Conservation (phyloP, 1,139 yeast species). For the Blastobotrys aristatus region DNA sequence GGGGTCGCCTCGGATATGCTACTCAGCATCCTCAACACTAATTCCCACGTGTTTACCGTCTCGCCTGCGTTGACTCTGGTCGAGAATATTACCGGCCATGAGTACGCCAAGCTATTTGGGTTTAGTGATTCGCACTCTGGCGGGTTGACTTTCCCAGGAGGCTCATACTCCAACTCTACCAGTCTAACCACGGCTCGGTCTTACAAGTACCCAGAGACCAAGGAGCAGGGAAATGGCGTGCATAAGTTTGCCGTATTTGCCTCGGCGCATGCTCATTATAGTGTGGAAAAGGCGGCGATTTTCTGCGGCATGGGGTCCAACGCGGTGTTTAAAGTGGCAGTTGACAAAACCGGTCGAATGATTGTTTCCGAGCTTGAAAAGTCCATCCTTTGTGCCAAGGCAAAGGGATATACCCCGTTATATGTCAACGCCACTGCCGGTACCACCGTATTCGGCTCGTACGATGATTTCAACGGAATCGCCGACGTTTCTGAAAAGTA, state of each 20-base stretch:
- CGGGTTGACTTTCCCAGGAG: slow-evolving; percentile 83
- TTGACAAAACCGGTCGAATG: slow-evolving; percentile 55
- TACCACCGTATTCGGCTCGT: slow-evolving; percentile 83
- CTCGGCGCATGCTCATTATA: slow-evolving; percentile 71
- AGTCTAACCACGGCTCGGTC: slow-evolving; percentile 75
- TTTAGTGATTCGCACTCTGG: slow-evolving; percentile 56
- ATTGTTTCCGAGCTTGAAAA: slow-evolving; percentile 43
- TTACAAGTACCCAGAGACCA: slow-evolving; percentile 63
- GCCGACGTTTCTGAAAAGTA: slow-evolving; percentile 50
- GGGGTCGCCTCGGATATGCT: slow-evolving; percentile 73
- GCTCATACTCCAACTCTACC: slow-evolving; percentile 81
- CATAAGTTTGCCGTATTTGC: slow-evolving; percentile 66
- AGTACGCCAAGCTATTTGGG: slow-evolving; percentile 66
- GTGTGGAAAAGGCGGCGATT: slow-evolving; percentile 79
- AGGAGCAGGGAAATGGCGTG: slow-evolving; percentile 52
- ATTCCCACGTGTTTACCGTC: slow-evolving; percentile 81
- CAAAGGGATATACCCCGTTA: slow-evolving; percentile 62
- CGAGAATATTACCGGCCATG: slow-evolving; percentile 62
- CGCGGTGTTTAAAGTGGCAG: slow-evolving; percentile 59
- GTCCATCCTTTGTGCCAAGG: slow-evolving; percentile 42
- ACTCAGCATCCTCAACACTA: slow-evolving; percentile 69
- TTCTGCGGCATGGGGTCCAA: slow-evolving; percentile 66
- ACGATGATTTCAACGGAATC: slow-evolving; percentile 60
- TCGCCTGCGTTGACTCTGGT: slow-evolving; percentile 75
- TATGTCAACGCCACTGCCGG: slow-evolving; percentile 85